Conservation (phyloP, 768 basidiomycete genomes). For the Kwoniella mangroviensis region DNA sequence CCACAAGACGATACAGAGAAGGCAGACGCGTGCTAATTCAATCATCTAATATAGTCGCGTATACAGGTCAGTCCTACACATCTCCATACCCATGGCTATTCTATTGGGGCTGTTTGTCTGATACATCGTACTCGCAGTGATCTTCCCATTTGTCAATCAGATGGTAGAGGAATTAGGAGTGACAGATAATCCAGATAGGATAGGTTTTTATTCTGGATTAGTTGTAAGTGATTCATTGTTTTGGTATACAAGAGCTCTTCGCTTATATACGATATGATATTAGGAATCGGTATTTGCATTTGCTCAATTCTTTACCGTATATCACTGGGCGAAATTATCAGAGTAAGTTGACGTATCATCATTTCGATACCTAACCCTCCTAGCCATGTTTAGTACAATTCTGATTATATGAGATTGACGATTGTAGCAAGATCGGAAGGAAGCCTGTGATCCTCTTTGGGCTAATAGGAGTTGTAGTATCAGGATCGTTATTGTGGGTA, state of each 20-base stretch:
- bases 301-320: conserved; percentile 57
- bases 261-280: neutral
- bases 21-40: neutral
- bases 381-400: too few species aligned
- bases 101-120: neutral
- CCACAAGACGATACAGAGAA: too few species aligned
- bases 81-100: neutral
- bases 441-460: conserved; percentile 56
- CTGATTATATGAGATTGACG: neutral
- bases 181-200: conserved; percentile 51
- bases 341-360: conserved; percentile 47
- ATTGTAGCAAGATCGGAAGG: conserved; percentile 51
- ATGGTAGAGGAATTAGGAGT: conserved; percentile 53
- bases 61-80: conserved; percentile 40
- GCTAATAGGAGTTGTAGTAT: conserved; percentile 52
- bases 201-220: conserved; percentile 58
- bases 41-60: conserved; percentile 38
- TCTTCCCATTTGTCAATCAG: conserved; percentile 59
- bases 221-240: conserved; percentile 39
- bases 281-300: conserved; percentile 57
- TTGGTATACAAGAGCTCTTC: neutral
- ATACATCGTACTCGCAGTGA: conserved; percentile 29
- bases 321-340: conserved; percentile 58
- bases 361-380: too few species aligned
- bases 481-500: conserved; percentile 53